A percentile compares a stretch with the other conserved stretches of the same genome.
Evolutionary conservation across 2,329 filamentous ascomycete genomes (phyloP).

Genomic region (Exophiala xenobiotica): DNA sequence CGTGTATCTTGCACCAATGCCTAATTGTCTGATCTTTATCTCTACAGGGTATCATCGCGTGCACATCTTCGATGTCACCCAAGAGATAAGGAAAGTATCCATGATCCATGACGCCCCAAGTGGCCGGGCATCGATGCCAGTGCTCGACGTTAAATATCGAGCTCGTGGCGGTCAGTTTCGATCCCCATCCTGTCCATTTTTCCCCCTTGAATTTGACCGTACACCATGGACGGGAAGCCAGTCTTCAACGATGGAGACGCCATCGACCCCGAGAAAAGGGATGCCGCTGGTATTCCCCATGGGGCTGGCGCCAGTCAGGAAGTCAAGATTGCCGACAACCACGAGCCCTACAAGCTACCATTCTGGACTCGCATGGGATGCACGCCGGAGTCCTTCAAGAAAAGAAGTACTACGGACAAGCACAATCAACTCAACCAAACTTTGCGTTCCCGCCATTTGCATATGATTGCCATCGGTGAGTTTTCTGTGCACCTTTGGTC

Average conservation of each 20-base stretch:
- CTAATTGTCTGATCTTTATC: background rate
- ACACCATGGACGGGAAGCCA: conserved; percentile 4
- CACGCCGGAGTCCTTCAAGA: conserved; percentile 42
- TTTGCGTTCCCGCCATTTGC: conserved; percentile 63
- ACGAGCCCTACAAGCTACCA: conserved; percentile 10
- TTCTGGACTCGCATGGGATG: conserved; percentile 43
- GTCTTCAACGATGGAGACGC: background rate
- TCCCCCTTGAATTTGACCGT: background rate
- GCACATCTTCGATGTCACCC: background rate
- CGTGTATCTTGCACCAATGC: background rate
- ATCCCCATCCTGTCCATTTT: too few species aligned
- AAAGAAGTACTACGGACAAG: conserved; percentile 28
- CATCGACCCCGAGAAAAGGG: conserved; percentile 1
- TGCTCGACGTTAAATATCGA: background rate
- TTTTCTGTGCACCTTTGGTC: conserved; percentile 43
- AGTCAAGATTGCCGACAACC: background rate
- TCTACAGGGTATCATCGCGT: background rate
- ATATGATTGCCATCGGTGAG: conserved; percentile 96
- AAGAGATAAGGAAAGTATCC: background rate
- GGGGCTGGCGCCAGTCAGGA: background rate
- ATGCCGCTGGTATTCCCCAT: background rate
- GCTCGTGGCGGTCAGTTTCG: background rate
- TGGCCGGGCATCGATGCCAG: too few species aligned
- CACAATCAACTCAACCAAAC: conserved; percentile 17
- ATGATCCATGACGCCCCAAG: too few species aligned